A percentile compares a stretch with the other conserved stretches of the same genome.
Conservation (phyloP, 345 rosid species). For the Populus simonii region DNA sequence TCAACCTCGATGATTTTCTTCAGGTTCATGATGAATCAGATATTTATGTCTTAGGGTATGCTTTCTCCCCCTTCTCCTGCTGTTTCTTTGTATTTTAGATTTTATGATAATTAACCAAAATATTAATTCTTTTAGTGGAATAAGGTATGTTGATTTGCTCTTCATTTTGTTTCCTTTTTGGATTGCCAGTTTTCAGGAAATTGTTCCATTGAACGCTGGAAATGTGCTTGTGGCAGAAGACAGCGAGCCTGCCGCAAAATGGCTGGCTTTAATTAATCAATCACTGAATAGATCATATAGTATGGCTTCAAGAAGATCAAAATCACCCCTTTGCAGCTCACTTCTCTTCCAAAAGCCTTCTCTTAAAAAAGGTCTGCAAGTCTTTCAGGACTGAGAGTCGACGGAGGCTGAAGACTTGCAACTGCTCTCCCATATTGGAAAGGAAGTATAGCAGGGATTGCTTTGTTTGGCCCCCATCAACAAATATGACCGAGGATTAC, state of each 20-base stretch:
- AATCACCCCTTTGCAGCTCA: conserved; percentile 44
- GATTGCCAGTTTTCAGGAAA: conserved; percentile 82
- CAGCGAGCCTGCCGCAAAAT: conserved; percentile 88
- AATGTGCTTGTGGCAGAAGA: conserved; percentile 90
- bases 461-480: conserved; percentile 66
- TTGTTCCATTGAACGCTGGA: conserved; percentile 96
- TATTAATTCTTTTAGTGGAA: neutral
- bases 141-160: neutral
- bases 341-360: conserved; percentile 80
- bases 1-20: conserved; percentile 71
- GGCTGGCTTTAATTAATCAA: conserved; percentile 72
- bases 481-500: conserved; percentile 44
- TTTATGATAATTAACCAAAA: neutral
- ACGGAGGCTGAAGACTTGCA: conserved; percentile 77
- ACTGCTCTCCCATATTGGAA: conserved; percentile 53
- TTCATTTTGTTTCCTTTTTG: neutral
- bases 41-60: conserved; percentile 80
- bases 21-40: conserved; percentile 56
- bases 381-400: conserved; percentile 70
- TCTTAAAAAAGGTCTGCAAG: conserved; percentile 68
- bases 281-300: conserved; percentile 59
- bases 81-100: neutral
- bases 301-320: conserved; percentile 28
- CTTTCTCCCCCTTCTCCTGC: conserved; percentile 3
- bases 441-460: conserved; percentile 60